Evolutionary conservation across 192 early-diverging fungal genomes (phyloP).

Genomic region (Phycomyces nitens): DNA sequence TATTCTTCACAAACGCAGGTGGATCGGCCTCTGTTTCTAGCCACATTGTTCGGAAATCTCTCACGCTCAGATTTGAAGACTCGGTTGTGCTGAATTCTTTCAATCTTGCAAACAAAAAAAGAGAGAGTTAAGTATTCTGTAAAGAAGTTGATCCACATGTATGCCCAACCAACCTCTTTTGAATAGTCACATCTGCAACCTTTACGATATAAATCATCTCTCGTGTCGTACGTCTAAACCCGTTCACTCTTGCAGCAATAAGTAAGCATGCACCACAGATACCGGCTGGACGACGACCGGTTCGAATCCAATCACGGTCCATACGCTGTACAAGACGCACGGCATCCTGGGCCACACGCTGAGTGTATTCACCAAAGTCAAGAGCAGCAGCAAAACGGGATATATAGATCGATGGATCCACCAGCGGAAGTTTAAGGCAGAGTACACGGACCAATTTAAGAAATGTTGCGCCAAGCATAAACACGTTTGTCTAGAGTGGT

Average conservation of each 20-base stretch:
- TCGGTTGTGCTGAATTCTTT: conserved; percentile 81
- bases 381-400: conserved; percentile 82
- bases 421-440: conserved; percentile 58
- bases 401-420: conserved; percentile 93
- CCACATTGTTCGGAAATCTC: conserved; percentile 81
- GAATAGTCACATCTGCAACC: conserved; percentile 82
- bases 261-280: conserved; percentile 92
- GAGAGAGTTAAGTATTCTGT: conserved; percentile 6
- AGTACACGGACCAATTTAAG: conserved; percentile 68
- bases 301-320: conserved; percentile 92
- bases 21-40: conserved; percentile 81
- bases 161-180: conserved; percentile 62
- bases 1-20: conserved; percentile 66
- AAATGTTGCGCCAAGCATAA: conserved; percentile 82
- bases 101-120: conserved; percentile 42
- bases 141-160: too few relatives aligned
- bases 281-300: conserved; percentile 86
- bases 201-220: conserved; percentile 91
- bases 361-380: conserved; percentile 88
- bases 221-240: conserved; percentile 72
- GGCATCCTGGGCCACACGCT: conserved; percentile 74
- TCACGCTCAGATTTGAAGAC: conserved; percentile 67
- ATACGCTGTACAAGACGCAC: conserved; percentile 80
- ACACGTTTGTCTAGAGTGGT: conserved; percentile 70
- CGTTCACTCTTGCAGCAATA: conserved; percentile 89